Evolutionary conservation across 768 basidiomycete genomes (phyloP).

Genomic region (Grammothele lineata): DNA sequence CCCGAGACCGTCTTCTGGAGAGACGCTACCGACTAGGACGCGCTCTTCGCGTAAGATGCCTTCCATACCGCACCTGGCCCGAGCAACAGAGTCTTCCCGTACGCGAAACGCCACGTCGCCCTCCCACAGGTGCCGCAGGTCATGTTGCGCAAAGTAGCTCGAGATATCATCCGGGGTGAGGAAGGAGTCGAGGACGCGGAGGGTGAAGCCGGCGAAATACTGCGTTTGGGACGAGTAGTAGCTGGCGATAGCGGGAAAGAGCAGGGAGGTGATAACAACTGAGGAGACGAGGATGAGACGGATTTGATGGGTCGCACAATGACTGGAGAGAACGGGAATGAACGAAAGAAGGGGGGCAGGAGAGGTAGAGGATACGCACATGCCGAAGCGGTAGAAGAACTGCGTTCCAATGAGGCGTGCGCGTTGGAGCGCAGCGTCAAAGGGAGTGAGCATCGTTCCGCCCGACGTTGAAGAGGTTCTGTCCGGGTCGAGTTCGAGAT

Average conservation of each 20-base stretch:
- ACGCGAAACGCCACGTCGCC: slow-evolving; percentile 58
- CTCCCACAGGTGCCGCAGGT: slow-evolving; percentile 72
- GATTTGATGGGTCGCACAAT: slow-evolving; percentile 88
- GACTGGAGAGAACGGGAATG: slow-evolving; percentile 39
- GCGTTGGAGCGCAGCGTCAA: slow-evolving; percentile 27
- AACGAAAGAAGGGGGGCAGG: not conserved
- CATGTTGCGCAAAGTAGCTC: slow-evolving; percentile 50
- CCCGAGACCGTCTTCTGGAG: slow-evolving; percentile 31
- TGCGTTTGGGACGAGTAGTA: slow-evolving; percentile 73
- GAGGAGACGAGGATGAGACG: slow-evolving; percentile 84
- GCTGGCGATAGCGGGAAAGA: slow-evolving; percentile 85
- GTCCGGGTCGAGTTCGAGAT: not conserved
- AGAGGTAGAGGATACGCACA: slow-evolving; percentile 47
- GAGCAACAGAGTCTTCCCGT: slow-evolving; percentile 65
- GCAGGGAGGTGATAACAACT: slow-evolving; percentile 83
- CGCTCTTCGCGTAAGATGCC: slow-evolving; percentile 75
- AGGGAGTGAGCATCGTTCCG: slow-evolving; percentile 17
- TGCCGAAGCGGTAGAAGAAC: slow-evolving; percentile 71
- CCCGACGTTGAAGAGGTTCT: slow-evolving; percentile 3
- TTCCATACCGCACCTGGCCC: slow-evolving; percentile 66
- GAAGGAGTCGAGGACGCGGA: slow-evolving; percentile 60
- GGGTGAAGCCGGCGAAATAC: slow-evolving; percentile 47
- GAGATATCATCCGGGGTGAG: slow-evolving; percentile 49
- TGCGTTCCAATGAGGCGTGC: slow-evolving; percentile 37
- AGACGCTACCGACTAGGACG: slow-evolving; percentile 60